Evolutionary conservation across 108 stramenopile genomes (phyloP), one percentile per base, ranked within the genome.

Genomic region (Fragilaria crotonensis): DNA sequence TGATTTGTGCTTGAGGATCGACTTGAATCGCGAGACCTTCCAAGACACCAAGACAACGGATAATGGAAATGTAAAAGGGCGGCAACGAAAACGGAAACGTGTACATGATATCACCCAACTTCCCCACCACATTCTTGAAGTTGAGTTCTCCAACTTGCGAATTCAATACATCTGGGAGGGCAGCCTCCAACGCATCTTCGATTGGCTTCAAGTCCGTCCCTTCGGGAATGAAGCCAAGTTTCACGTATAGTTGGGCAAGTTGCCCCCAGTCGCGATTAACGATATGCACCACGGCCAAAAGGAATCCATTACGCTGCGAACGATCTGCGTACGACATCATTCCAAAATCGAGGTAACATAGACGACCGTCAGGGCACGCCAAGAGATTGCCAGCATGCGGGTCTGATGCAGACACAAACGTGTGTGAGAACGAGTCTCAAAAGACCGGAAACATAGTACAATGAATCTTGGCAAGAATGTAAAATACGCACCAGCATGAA

Each of bases 61-160:
- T 97, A 57, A 97, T 97, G 49, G 94, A 85, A 60, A 96, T 96
- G 77, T 97, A 97, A 64, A 96, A 97, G 19, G 96, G 96, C 48
- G 96, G 96, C 21, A 97, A 65, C 1, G 83, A 84, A 70, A 97
- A 97, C 32, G 96, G 96, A 76, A 85, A 97, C 0, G 80, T 94
- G 76, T 97, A 97, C 83, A 97, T 89, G 61, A 97, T 95, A 54
- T 97, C 96, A 14, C 96, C 96, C 26, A 97, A 81, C 59, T 94
- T 87, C 59, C 84, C 85, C 55, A 96, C 77, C 19, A 97, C 91
- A 75, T 96, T 96, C 75, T 95, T 96, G 71, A 97, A 93, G 70
- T 97, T 97, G 48, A 97, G 70, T 64, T 97, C 96, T 26, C 74
- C 77, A 22, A 97, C 93, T 41, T 93, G 83, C 4, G 94, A 73